These are phyloP conservation scores for Gyromitra esculenta DNA, from an alignment of 2,329 filamentous ascomycete species.

Conservation along the genomic window DNA sequence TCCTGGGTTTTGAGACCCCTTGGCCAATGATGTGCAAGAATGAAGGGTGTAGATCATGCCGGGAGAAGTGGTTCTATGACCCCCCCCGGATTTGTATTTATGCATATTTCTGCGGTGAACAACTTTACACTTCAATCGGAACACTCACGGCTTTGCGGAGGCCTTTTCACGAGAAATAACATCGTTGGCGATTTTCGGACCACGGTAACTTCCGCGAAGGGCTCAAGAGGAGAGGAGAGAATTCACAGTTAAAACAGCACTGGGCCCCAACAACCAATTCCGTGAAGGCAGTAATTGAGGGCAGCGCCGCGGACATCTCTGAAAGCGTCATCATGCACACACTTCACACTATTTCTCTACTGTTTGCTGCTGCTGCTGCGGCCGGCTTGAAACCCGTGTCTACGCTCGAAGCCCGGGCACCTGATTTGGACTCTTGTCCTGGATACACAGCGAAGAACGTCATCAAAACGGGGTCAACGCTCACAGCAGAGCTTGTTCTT, in stretches of 20 bases:
- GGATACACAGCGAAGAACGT: constrained; percentile 76
- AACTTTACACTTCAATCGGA: constrained; percentile 20
- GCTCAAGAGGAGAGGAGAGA: background rate
- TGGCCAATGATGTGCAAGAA: constrained; percentile 3
- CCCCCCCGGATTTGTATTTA: constrained; percentile 5
- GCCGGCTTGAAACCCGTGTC: constrained; percentile 29
- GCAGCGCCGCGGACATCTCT: background rate
- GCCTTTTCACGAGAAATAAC: background rate
- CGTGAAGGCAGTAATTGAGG: constrained; percentile 11
- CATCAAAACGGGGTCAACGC: constrained; percentile 64
- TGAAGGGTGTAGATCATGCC: constrained; percentile 33
- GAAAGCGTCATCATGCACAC: constrained; percentile 35
- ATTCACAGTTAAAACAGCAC: constrained; percentile 39
- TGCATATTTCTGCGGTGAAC: constrained; percentile 29
- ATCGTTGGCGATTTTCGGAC: background rate
- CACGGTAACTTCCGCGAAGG: constrained; percentile 5
- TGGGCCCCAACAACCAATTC: constrained; percentile 20
- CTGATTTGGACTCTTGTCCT: constrained; percentile 64
- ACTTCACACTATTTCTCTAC: constrained; percentile 24
- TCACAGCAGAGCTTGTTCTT: constrained; percentile 76
- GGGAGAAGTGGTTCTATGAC: background rate
- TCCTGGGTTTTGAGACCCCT: background rate
- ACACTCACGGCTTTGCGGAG: constrained; percentile 38
- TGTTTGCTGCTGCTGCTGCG: constrained; percentile 12
- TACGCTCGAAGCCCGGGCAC: constrained; percentile 13